Percentiles rank a stretch among this genome's conserved stretches.
phyloP scores from a whole-genome alignment of 305 asterid species.

The Rubia peregrina region DNA sequence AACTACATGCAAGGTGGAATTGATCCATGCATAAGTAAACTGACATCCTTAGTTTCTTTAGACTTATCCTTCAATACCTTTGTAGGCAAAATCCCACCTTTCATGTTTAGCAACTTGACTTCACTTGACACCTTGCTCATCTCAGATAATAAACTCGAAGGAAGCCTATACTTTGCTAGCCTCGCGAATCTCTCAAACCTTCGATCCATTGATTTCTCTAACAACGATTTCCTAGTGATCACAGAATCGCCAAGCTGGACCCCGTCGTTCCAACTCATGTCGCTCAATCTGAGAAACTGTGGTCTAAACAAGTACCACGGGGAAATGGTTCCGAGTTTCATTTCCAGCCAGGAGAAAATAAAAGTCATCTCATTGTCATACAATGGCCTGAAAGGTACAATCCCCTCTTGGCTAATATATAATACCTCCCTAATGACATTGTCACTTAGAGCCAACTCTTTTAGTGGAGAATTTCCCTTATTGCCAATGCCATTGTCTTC shows the following conservation, averaged over 20 bases:
- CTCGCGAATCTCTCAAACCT: conserved; percentile 21
- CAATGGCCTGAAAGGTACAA: conserved; percentile 1
- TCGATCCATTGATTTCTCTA: conserved; percentile 15
- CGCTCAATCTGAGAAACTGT: conserved; percentile 12
- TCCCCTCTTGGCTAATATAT: conserved; percentile 12
- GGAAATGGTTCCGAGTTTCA: conserved; percentile 15
- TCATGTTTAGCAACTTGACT: conserved; percentile 15
- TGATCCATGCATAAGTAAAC: conserved; percentile 17
- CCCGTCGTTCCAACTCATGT: conserved; percentile 20
- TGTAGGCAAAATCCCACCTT: conserved; percentile 15
- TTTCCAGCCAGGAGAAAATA: conserved; percentile 10
- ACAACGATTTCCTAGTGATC: conserved; percentile 10
- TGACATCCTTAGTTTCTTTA: conserved; percentile 17
- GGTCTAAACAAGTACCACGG: conserved; percentile 16
- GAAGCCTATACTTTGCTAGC: conserved; percentile 15
- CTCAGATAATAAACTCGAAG: conserved; percentile 16
- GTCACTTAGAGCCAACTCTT: conserved; percentile 15
- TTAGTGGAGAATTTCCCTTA: conserved; percentile 14
- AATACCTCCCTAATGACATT: conserved; percentile 13
- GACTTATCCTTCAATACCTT: conserved; percentile 19
- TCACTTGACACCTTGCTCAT: conserved; percentile 16
- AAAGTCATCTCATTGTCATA: conserved; percentile 3
- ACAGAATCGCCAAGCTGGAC: conserved; percentile 19
- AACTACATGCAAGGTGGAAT: conserved; percentile 20
- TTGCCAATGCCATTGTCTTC: conserved; percentile 15